Evolutionary conservation across 768 basidiomycete species (phyloP).

Genomic region (Boletellus ananas): DNA sequence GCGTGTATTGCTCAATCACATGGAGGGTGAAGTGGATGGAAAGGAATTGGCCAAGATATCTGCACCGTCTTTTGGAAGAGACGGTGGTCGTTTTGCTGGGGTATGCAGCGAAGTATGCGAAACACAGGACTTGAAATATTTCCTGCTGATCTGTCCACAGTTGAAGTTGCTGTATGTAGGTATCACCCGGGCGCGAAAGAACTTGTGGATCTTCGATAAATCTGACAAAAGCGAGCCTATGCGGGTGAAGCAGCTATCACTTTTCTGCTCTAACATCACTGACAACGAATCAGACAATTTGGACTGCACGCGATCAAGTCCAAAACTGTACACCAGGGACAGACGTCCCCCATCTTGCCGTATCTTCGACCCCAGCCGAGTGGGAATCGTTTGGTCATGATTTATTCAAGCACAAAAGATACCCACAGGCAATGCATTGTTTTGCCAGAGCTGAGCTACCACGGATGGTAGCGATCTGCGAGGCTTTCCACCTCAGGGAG

Average conservation of each 20-base stretch:
- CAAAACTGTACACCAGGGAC: constrained; percentile 46
- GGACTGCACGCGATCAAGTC: constrained; percentile 45
- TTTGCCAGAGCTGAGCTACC: constrained; percentile 45
- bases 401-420: constrained; percentile 40
- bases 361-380: constrained; percentile 46
- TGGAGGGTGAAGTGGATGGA: constrained; percentile 22
- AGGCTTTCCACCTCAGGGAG: constrained; percentile 54
- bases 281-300: constrained; percentile 41
- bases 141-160: constrained; percentile 30
- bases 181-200: constrained; percentile 64
- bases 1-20: constrained; percentile 51
- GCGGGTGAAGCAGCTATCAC: constrained; percentile 36
- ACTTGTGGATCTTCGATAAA: constrained; percentile 66
- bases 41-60: constrained; percentile 12
- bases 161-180: constrained; percentile 70
- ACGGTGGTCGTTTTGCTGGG: constrained; percentile 48
- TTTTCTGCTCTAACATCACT: neutral
- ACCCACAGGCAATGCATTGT: constrained; percentile 52
- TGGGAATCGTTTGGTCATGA: constrained; percentile 41
- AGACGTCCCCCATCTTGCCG: constrained; percentile 52
- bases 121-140: neutral
- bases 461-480: constrained; percentile 44
- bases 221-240: constrained; percentile 57
- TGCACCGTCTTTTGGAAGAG: constrained; percentile 43
- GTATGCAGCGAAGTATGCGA: constrained; percentile 54